These are phyloP conservation scores for Fusarium sp. DNA, from an alignment of 2,329 filamentous ascomycete species.

Conservation along the genomic window DNA sequence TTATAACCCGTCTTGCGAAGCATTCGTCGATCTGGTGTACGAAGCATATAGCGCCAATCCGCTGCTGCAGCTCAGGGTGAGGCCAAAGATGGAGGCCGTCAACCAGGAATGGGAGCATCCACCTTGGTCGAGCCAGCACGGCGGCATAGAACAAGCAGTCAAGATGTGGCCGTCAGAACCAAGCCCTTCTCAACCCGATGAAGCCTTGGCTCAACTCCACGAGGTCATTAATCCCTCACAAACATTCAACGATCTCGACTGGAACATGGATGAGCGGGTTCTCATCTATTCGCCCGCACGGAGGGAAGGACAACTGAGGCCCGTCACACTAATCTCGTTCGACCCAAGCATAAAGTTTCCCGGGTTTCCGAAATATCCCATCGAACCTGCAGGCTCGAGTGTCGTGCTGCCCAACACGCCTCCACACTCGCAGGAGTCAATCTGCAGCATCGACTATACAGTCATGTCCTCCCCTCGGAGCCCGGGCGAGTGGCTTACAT, in stretches of 20 bases:
- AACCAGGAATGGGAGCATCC: not conserved
- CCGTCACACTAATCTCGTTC: constrained; percentile 44
- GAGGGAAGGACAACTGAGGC: constrained; percentile 23
- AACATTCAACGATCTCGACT: constrained; percentile 51
- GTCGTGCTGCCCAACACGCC: not conserved
- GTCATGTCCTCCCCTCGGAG: not conserved
- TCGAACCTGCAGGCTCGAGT: not conserved
- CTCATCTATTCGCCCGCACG: constrained; percentile 54
- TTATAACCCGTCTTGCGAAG: constrained; percentile 63
- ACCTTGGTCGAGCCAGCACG: not conserved
- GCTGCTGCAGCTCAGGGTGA: constrained; percentile 55
- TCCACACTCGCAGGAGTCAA: not conserved
- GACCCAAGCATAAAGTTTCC: constrained; percentile 42
- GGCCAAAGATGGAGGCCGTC: constrained; percentile 22
- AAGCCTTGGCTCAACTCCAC: constrained; percentile 40
- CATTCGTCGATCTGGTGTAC: constrained; percentile 68
- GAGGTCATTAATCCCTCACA: constrained; percentile 49
- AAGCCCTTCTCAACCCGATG: not conserved
- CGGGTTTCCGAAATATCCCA: constrained; percentile 24
- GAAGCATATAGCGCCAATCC: constrained; percentile 45
- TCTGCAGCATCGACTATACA: not conserved
- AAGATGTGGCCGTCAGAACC: constrained; percentile 40
- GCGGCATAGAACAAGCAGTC: not conserved
- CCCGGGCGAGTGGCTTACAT: not conserved
- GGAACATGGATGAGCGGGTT: constrained; percentile 58